Evolutionary conservation across 2,329 filamentous ascomycete species (phyloP).

Genomic region (Leptographium wingfieldii): DNA sequence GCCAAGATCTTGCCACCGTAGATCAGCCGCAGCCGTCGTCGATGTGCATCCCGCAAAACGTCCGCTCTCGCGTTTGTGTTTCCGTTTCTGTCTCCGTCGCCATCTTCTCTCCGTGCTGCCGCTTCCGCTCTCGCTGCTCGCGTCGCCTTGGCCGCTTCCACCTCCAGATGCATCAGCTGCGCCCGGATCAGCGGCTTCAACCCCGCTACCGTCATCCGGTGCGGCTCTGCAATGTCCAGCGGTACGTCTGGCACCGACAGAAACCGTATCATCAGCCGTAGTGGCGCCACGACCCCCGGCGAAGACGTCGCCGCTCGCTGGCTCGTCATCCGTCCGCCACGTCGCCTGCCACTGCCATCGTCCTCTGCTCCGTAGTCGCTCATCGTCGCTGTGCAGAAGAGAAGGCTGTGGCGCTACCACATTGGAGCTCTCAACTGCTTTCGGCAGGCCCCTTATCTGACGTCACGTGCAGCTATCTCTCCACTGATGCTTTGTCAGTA

Average conservation of each 20-base stretch:
- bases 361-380: not conserved
- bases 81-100: not conserved
- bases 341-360: not conserved
- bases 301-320: not conserved
- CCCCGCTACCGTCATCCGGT: conserved; percentile 57
- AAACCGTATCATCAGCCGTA: conserved; percentile 83
- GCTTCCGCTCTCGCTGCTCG: conserved; percentile 28
- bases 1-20: conserved; percentile 77
- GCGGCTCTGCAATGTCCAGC: conserved; percentile 58
- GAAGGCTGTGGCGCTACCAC: no score
- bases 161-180: conserved; percentile 32
- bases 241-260: conserved; percentile 73
- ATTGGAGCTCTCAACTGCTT: no score
- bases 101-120: not conserved
- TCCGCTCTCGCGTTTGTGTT: not conserved
- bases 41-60: conserved; percentile 20
- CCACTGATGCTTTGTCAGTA: not conserved
- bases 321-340: not conserved
- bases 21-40: conserved; percentile 73
- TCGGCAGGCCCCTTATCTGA: not conserved
- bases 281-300: conserved; percentile 22
- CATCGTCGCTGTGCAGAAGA: not conserved
- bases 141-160: conserved; percentile 19
- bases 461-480: not conserved
- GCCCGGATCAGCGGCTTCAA: conserved; percentile 73